Evolutionary conservation across 140 eudicot species (phyloP), one percentile per base, ranked within the genome.

Genomic region (Anethum foeniculum): DNA sequence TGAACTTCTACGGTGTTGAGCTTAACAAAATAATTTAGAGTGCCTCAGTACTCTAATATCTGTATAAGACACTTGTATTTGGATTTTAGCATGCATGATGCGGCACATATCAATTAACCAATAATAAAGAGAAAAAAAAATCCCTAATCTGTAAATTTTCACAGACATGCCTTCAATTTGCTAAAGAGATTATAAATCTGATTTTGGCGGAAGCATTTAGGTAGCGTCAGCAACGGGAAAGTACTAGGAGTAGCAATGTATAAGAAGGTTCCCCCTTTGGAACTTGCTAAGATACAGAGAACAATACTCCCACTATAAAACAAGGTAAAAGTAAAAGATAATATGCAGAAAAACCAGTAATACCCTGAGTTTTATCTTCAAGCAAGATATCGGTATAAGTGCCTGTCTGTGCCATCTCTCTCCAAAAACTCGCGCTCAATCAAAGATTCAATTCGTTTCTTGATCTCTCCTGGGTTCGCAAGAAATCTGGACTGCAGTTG

Each of bases 401-500:
- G 76, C 19, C 78, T 80, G 54, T 80, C 83, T 47, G 78, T 76
- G 38, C 48, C 54, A 72, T 72, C 77, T 44, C 77, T 72, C 77
- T 72, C 77, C 49, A 72, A 72, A 41, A 72, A 72, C 28, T 72
- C 77, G 1, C 77, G 77, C 16, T 72, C 77, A 38, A 72, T 72
- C 8, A 72, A 41, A 23, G 77, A 72, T 18, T 72, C 77, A 3
- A 39, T 72, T 72, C 77, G 52, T 72, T 72, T 72, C 77, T 72
- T 72, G 47, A 72, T 72, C 30, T 72, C 77, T 38, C 77, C 77
- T 16, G 77, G 77, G 77, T 72, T 72, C 4, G 79, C 79, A 25
- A 74, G 72, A 44, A 79, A 79, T 15, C 82, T 52, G 21, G 82
- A 25, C 18, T 80, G 82, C 77, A 80, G 68, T 28, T 80, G 82